Evolutionary conservation across 2,329 filamentous ascomycete genomes (phyloP).

Genomic region (Ophiocordyceps australis): DNA sequence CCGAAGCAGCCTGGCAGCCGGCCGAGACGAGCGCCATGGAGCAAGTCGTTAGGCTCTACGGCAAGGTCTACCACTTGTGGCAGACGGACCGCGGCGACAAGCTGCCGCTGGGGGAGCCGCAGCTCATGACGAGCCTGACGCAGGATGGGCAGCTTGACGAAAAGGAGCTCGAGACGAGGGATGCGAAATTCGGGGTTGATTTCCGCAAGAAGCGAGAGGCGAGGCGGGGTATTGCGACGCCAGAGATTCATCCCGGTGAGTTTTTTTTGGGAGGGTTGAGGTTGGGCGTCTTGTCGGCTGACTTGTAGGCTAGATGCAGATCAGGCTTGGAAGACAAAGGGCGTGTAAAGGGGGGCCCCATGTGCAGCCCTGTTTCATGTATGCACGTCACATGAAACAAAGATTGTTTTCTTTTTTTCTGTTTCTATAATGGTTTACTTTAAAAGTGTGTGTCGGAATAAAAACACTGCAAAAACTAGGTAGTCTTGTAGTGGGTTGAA

Average conservation of each 20-base stretch:
- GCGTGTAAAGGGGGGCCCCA: too few species aligned
- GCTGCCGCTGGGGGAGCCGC: slow-evolving; percentile 30
- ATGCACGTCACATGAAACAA: too few species aligned
- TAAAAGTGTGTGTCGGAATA: too few species aligned
- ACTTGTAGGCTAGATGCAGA: too few species aligned
- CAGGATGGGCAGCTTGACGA: slow-evolving; percentile 29
- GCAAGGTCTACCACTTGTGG: slow-evolving; percentile 78
- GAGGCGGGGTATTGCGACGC: slow-evolving; percentile 21
- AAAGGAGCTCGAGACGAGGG: slow-evolving; percentile 24
- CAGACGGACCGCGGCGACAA: slow-evolving; percentile 58
- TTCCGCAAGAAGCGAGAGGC: slow-evolving; percentile 23
- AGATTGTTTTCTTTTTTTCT: too few species aligned
- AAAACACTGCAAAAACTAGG: too few species aligned
- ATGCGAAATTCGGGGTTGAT: slow-evolving; percentile 24
- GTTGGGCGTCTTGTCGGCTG: too few species aligned
- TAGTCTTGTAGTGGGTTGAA: too few species aligned
- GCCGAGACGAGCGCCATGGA: slow-evolving; percentile 72
- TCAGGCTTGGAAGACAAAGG: too few species aligned
- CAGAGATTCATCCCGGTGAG: slow-evolving; percentile 22
- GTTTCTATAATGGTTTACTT: too few species aligned
- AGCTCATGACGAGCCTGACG: slow-evolving; percentile 36
- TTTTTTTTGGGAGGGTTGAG: too few species aligned
- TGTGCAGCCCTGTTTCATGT: too few species aligned
- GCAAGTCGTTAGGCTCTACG: slow-evolving; percentile 55
- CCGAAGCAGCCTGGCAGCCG: slow-evolving; percentile 48